Evolutionary conservation across 768 basidiomycete genomes (phyloP).

Genomic region (Suillus decipiens): DNA sequence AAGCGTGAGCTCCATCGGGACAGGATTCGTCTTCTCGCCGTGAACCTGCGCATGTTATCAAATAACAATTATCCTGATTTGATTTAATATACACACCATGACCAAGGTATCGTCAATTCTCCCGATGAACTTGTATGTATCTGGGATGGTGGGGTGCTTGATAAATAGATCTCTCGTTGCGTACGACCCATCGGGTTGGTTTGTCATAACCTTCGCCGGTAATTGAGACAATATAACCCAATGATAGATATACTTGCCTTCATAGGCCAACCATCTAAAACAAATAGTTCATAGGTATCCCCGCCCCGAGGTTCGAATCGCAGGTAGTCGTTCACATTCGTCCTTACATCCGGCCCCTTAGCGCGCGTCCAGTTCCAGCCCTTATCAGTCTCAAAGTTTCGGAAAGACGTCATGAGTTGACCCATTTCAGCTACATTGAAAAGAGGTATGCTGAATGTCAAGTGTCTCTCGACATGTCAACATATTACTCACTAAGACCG

Average conservation of each 20-base stretch:
- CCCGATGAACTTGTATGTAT: slow-evolving; percentile 50
- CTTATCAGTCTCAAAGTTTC: slow-evolving; percentile 51
- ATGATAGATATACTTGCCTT: slow-evolving; percentile 34
- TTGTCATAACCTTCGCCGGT: slow-evolving; percentile 28
- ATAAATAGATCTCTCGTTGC: slow-evolving; percentile 58
- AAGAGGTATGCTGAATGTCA: neutral
- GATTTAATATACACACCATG: slow-evolving; percentile 19
- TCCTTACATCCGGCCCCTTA: slow-evolving; percentile 24
- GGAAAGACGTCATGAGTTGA: slow-evolving; percentile 47
- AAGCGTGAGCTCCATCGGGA: slow-evolving; percentile 53
- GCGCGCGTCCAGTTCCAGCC: slow-evolving; percentile 55
- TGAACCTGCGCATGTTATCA: slow-evolving; percentile 33
- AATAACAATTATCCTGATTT: neutral
- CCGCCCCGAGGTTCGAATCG: slow-evolving; percentile 44
- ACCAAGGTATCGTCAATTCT: slow-evolving; percentile 58
- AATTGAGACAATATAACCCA: slow-evolving; percentile 18
- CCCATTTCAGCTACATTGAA: slow-evolving; percentile 32
- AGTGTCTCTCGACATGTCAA: neutral
- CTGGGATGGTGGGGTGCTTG: slow-evolving; percentile 44
- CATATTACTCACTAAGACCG: slow-evolving; percentile 44
- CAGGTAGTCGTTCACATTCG: slow-evolving; percentile 34
- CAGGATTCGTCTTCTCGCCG: slow-evolving; percentile 60
- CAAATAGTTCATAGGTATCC: slow-evolving; percentile 47
- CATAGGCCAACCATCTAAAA: slow-evolving; percentile 52
- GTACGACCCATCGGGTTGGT: slow-evolving; percentile 54